Conservation (phyloP, 2,329 filamentous ascomycete species). For the Epichloe uncinata region DNA sequence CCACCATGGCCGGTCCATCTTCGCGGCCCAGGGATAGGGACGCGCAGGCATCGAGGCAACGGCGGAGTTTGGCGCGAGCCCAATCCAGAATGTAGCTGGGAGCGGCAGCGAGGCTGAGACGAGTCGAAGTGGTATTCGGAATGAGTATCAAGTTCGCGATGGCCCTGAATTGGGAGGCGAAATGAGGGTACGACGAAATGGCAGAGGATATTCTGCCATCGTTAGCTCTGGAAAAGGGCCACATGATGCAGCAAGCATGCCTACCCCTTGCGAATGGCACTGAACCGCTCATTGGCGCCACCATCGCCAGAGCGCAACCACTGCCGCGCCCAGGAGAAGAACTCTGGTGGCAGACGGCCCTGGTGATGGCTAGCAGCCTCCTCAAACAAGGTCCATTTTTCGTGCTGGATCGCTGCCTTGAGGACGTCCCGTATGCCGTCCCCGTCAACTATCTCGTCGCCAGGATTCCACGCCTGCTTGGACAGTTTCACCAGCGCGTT, state of each 20-base stretch:
- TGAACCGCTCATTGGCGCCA: slow-evolving; percentile 1
- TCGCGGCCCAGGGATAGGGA: background rate
- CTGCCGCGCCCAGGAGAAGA: slow-evolving; percentile 7
- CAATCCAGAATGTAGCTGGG: slow-evolving; percentile 6
- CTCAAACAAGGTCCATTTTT: slow-evolving; percentile 4
- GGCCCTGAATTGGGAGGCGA: slow-evolving; percentile 1
- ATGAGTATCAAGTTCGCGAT: slow-evolving; percentile 5
- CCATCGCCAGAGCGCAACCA: slow-evolving; percentile 2
- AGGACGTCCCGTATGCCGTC: slow-evolving; percentile 4
- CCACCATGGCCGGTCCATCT: slow-evolving; percentile 8
- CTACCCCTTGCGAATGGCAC: slow-evolving; percentile 1
- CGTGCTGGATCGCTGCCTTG: slow-evolving; percentile 3
- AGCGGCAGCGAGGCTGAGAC: background rate
- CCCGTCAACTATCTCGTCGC: background rate
- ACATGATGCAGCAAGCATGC: background rate
- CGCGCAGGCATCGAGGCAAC: background rate
- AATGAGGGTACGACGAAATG: slow-evolving; percentile 2
- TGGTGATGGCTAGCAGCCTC: background rate
- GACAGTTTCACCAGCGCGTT: slow-evolving; percentile 3
- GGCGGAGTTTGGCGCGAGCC: slow-evolving; percentile 4
- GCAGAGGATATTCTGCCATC: slow-evolving; percentile 3
- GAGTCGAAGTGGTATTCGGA: background rate
- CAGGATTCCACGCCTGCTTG: background rate
- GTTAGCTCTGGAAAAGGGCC: slow-evolving; percentile 1
- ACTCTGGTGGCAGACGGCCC: background rate